Percentiles rank a stretch among this genome's conserved stretches.
phyloP scores from a whole-genome alignment of 2,329 filamentous ascomycete genomes.

The Colletotrichum sp. region DNA sequence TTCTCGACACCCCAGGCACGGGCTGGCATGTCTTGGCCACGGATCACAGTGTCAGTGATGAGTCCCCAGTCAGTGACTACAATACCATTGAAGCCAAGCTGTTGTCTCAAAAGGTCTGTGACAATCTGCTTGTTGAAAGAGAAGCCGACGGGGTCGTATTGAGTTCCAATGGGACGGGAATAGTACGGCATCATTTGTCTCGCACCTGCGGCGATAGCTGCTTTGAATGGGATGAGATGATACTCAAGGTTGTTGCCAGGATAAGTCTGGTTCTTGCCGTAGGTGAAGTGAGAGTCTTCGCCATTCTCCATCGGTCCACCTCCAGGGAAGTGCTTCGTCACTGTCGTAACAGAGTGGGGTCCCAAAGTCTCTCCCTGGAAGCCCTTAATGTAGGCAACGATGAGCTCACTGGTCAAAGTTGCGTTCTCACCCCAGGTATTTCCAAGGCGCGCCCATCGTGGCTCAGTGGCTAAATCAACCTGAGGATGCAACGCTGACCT shows the following conservation, averaged over 20 bases:
- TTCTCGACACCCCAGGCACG: conserved; percentile 57
- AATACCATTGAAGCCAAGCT: conserved; percentile 57
- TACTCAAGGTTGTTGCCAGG: conserved; percentile 56
- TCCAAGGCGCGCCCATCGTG: conserved; percentile 52
- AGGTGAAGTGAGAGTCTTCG: conserved; percentile 57
- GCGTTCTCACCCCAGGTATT: conserved; percentile 56
- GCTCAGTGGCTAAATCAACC: conserved; percentile 56
- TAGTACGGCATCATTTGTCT: conserved; percentile 60
- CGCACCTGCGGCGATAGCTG: conserved; percentile 52
- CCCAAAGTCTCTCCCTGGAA: conserved; percentile 52
- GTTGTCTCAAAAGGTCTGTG: conserved; percentile 50
- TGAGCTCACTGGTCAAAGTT: conserved; percentile 38
- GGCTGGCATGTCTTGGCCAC: conserved; percentile 49
- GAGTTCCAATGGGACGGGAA: conserved; percentile 49
- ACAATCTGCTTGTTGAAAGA: conserved; percentile 57
- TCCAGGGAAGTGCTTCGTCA: conserved; percentile 61
- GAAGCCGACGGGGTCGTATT: conserved; percentile 53
- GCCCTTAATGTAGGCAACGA: conserved; percentile 51
- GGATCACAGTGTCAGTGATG: conserved; percentile 48
- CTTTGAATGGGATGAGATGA: conserved; percentile 55
- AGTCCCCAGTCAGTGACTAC: conserved; percentile 59
- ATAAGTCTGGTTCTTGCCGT: conserved; percentile 57
- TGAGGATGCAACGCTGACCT: conserved; percentile 54
- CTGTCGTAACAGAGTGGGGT: conserved; percentile 46
- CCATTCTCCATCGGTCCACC: conserved; percentile 53